These are phyloP conservation scores for Trichoderma asperellum DNA, from an alignment of 2,329 filamentous ascomycete species.

Conservation along the genomic window DNA sequence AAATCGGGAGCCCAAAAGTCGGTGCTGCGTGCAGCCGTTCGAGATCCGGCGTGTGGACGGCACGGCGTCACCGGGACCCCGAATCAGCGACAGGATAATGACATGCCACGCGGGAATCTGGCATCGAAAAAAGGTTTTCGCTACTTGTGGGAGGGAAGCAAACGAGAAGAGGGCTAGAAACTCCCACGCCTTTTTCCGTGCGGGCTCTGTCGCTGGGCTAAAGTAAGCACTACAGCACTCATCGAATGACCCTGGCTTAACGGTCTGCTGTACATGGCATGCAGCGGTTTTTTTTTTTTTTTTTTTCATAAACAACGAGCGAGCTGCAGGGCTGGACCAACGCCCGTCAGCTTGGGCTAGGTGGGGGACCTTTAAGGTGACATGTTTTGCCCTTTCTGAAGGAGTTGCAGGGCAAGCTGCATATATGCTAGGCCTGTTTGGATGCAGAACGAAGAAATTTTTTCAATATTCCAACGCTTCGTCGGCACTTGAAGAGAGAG, in stretches of 20 bases:
- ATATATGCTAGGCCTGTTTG: background rate
- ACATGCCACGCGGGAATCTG: background rate
- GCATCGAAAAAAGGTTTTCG: background rate
- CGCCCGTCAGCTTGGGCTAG: background rate
- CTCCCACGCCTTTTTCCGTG: background rate
- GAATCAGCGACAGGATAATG: background rate
- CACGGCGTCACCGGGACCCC: slow-evolving; percentile 5
- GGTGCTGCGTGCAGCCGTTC: slow-evolving; percentile 13
- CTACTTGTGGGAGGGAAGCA: background rate
- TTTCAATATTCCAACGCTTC: background rate
- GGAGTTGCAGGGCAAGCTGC: background rate
- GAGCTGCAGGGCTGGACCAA: slow-evolving; percentile 16
- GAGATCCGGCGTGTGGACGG: slow-evolving; percentile 13
- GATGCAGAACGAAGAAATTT: background rate
- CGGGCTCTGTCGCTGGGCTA: background rate
- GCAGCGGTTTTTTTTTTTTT: background rate
- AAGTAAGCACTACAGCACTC: slow-evolving; percentile 24
- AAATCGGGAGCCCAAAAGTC: slow-evolving; percentile 13
- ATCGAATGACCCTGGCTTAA: slow-evolving; percentile 17
- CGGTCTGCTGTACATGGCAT: background rate
- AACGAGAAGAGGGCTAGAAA: slow-evolving; percentile 10
- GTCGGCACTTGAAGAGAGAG: background rate
- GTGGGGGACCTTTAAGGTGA: background rate
- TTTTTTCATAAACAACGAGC: background rate
- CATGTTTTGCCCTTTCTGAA: background rate